Conservation (phyloP, 129 eudicot genomes). For the Tagetes patula region DNA sequence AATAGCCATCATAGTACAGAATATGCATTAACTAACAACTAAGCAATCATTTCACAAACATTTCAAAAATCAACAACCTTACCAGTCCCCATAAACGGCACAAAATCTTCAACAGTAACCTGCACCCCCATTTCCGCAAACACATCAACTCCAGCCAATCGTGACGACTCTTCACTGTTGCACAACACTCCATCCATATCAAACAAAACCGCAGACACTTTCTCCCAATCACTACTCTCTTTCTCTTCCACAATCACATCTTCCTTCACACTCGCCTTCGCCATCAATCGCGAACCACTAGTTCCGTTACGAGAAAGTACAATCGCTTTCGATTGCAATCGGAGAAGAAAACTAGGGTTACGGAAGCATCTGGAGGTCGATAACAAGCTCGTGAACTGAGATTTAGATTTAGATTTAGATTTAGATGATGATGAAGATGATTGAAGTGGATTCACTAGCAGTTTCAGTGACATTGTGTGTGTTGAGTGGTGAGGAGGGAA, state of each 20-base stretch:
- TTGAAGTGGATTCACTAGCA: slow-evolving; percentile 33
- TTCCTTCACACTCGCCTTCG: slow-evolving; percentile 45
- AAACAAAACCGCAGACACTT: slow-evolving; percentile 91
- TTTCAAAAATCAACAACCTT: not conserved
- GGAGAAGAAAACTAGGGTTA: slow-evolving; percentile 31
- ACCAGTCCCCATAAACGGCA: slow-evolving; percentile 97
- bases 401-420: slow-evolving; percentile 26
- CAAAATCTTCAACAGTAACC: slow-evolving; percentile 75
- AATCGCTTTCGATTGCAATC: slow-evolving; percentile 24
- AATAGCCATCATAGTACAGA: no score
- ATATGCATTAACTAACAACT: no score
- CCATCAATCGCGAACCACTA: slow-evolving; percentile 21
- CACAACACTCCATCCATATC: slow-evolving; percentile 99
- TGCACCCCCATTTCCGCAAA: slow-evolving; percentile 91
- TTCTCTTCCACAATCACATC: slow-evolving; percentile 41
- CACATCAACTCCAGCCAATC: slow-evolving; percentile 82
- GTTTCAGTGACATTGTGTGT: slow-evolving; percentile 54
- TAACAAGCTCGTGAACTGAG: slow-evolving; percentile 37
- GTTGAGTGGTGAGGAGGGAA: slow-evolving; percentile 58
- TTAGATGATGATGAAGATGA: slow-evolving; percentile 34
- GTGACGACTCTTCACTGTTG: slow-evolving; percentile 83
- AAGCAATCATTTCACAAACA: not conserved
- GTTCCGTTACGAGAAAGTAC: slow-evolving; percentile 28
- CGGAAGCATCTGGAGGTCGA: slow-evolving; percentile 29
- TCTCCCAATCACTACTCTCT: slow-evolving; percentile 57